Percentiles rank a stretch among this genome's conserved stretches.
Evolutionary conservation across 441 rosid genomes (phyloP).

Genomic region (Gossypium aridum): DNA sequence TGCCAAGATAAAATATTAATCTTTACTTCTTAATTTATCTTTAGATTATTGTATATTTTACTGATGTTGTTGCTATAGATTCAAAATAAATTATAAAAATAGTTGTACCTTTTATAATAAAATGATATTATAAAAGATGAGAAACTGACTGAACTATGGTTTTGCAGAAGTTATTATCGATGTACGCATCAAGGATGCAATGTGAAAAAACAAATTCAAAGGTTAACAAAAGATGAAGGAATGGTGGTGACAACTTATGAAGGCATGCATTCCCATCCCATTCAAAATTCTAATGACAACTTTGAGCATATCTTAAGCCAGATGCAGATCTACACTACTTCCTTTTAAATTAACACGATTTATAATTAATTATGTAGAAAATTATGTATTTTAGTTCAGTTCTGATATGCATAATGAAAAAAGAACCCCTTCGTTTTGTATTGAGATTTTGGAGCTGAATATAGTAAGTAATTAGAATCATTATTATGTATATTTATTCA

Average conservation of each 20-base stretch:
- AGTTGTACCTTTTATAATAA: background rate
- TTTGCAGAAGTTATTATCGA: slow-evolving; percentile 5
- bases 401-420: background rate
- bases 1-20: background rate
- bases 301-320: slow-evolving; percentile 8
- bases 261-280: slow-evolving; percentile 6
- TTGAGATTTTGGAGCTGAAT: background rate
- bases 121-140: background rate
- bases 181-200: slow-evolving; percentile 7
- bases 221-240: slow-evolving; percentile 4
- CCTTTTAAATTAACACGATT: background rate
- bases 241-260: slow-evolving; percentile 12
- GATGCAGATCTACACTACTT: background rate
- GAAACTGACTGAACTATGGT: no score
- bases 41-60: no score
- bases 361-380: background rate
- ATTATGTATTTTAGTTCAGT: background rate
- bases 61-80: no score
- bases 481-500: background rate
- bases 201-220: slow-evolving; percentile 6
- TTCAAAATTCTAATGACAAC: slow-evolving; percentile 3
- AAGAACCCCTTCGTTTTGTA: background rate
- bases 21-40: no score
- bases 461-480: background rate
- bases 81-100: background rate